phyloP scores from a whole-genome alignment of 2,329 filamentous ascomycete genomes.

The Teratosphaeria gauchensis region DNA sequence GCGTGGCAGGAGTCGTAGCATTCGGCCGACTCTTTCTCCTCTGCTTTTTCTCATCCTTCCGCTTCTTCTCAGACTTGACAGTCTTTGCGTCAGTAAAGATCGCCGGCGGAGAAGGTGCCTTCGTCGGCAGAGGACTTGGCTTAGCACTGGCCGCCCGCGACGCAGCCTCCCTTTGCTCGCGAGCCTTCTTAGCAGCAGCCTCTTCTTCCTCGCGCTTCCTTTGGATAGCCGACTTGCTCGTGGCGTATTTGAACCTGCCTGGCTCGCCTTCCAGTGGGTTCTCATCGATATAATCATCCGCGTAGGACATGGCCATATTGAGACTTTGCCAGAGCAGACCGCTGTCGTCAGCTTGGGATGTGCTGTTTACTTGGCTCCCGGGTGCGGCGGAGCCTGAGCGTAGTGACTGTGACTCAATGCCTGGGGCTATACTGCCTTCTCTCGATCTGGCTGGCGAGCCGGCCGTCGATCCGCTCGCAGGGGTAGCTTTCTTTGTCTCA shows the following conservation, averaged over 20 bases:
- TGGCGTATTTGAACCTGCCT: conserved; percentile 49
- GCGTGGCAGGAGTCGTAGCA: conserved; percentile 4
- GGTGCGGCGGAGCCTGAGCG: conserved; percentile 19
- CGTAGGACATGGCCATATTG: conserved; percentile 35
- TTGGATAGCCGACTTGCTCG: conserved; percentile 33
- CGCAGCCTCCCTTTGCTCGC: not conserved
- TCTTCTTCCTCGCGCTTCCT: conserved; percentile 29
- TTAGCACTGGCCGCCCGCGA: conserved; percentile 2
- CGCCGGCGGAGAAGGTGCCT: conserved; percentile 5
- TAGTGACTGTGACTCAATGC: conserved; percentile 16
- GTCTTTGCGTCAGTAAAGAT: conserved; percentile 8
- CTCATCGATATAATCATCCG: conserved; percentile 55
- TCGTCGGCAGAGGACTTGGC: not conserved
- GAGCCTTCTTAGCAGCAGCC: conserved; percentile 7
- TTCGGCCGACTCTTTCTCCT: conserved; percentile 11
- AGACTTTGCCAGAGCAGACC: conserved; percentile 32
- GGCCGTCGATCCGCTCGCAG: conserved; percentile 23
- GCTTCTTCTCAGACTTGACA: conserved; percentile 4
- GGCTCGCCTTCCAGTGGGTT: conserved; percentile 54
- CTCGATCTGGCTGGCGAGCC: conserved; percentile 31
- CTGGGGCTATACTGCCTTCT: conserved; percentile 34
- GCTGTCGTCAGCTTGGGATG: conserved; percentile 7
- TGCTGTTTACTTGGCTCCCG: conserved; percentile 3
- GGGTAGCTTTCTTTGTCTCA: conserved; percentile 27
- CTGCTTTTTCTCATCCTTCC: conserved; percentile 10